Base-by-base conservation (phyloP, 352 stramenopile species). In the Pythium rhizo-oryzae region DNA sequence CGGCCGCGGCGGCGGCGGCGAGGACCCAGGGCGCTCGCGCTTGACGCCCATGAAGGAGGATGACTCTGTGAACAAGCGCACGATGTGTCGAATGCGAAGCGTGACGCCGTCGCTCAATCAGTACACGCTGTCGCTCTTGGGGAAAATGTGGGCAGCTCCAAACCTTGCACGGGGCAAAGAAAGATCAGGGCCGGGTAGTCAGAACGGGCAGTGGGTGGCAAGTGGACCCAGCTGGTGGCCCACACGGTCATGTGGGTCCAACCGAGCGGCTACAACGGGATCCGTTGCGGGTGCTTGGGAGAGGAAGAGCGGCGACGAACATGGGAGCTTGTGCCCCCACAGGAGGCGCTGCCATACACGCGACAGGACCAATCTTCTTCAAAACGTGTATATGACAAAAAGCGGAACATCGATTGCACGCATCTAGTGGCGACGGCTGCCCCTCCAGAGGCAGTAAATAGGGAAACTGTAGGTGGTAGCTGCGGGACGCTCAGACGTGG, bases 31-130 rank as follows among this genome's bases (percentile, higher is more conserved):
- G 5, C 52, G 62, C 62, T 49, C 54, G 21, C 62, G 62, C 54
- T 69, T 69, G 52, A 69, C 33, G 6, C 60, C 60, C 60, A 67
- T 67, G 51, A 16, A 12, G 28, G 11, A 15, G 2, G 9, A 23
- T 6, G 16, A 33, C 28, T 33, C 28, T 33, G 28, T 33, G 28
- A 39, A 52, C 9, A 25, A 30, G 37, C 39, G 57, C 57, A 43
- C 13, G 46, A 15, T 53, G 13, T 28, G 46, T 28, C 46, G 2
- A 23, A 16, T 24, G 19, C 2, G 46, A 53, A 53, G 23, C 19
- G 23, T 53, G 49, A 55, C 49, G 18, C 21, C 49, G 8, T 44
- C 30, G 4, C 46, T 23, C 19, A 43, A 43, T 43, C 37, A 43
- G 37, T 43, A 43, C 50, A 56, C 28, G 15, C 15, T 19, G 21